Conservation (phyloP, 768 basidiomycete species). For the Suillus bovinus region DNA sequence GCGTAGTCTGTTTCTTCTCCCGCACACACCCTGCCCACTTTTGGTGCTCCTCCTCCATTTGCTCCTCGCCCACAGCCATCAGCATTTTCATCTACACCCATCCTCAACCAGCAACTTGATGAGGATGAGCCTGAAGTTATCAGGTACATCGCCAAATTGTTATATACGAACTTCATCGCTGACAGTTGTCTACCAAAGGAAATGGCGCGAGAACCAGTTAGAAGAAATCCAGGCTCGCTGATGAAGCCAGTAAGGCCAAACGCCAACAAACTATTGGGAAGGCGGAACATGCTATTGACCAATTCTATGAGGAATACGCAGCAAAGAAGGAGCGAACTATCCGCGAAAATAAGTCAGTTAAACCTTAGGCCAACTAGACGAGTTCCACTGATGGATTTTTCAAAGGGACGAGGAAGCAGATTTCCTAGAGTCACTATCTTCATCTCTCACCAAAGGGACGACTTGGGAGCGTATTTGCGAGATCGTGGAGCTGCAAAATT, state of each 20-base stretch:
- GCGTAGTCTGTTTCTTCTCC: conserved; percentile 36
- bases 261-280: conserved; percentile 81
- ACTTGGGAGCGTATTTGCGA: conserved; percentile 96
- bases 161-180: background rate
- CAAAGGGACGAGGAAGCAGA: conserved; percentile 83
- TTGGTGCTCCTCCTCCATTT: conserved; percentile 55
- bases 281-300: conserved; percentile 85
- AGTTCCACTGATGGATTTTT: conserved; percentile 5
- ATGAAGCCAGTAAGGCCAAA: conserved; percentile 74
- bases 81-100: conserved; percentile 69
- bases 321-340: conserved; percentile 89
- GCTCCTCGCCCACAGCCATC: conserved; percentile 80
- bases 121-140: conserved; percentile 89
- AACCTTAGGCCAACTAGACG: background rate
- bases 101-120: conserved; percentile 61
- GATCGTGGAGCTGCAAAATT: conserved; percentile 87
- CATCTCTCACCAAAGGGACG: conserved; percentile 82
- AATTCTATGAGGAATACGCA: conserved; percentile 88
- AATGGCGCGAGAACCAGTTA: conserved; percentile 87
- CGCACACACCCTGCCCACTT: conserved; percentile 37
- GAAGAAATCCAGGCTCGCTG: conserved; percentile 81
- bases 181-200: conserved; percentile 40
- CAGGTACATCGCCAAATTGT: conserved; percentile 47
- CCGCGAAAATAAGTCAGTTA: conserved; percentile 84
- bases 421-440: conserved; percentile 71